Evolutionary conservation across 2,329 filamentous ascomycete species (phyloP), one percentile per base, ranked within the genome.

Genomic region (Ceratocystis lukuohia): DNA sequence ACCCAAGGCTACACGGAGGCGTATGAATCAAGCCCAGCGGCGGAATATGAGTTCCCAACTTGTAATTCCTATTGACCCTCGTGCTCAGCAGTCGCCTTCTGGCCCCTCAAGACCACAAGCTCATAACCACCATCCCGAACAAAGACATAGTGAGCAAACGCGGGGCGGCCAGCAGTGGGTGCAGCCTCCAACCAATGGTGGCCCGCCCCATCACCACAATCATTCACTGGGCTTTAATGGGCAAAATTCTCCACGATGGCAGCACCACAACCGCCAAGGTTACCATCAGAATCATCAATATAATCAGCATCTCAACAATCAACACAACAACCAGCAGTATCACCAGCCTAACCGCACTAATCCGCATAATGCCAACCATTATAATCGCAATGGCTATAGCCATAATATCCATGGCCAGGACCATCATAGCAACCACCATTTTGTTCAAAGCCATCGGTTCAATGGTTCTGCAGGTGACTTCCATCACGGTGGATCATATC

Each of bases 11-110:
- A 48, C 25, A 15, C 53, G 59, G 25, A 59, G 80, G 70, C 81
- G 84, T 25, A 80, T 77, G 2, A 87, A 87, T 68, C 84, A 87
- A 71, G 84, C 84, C 1, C 82, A 86, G 70, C 78, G 84, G 62
- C 80, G 84, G 25, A 82, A 86, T 70, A 83, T 85, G 81, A 84
- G 79, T 66, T 78, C 83, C 3, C 80, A 86, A 69, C 71, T 85
- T 20, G 79, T 81, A 0, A 80, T 86, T 59, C 78, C 82, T 3
- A 77, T 86, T 64, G 81, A 84, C 68, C 73, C 77, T 12, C 77
- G 77, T 20, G 66, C 71, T n/a, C 71, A 64, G 69, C 73, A 65
- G 64, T 5, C 30, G 20, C 45, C 44, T n/a, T 20, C 20, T 37
- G 50, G 30, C 5, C 61, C 65, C 6, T 33, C 45, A n/a, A 7